These are phyloP conservation scores for Huntiella moniliformis DNA, from an alignment of 2,329 filamentous ascomycete genomes.

Conservation along the genomic window DNA sequence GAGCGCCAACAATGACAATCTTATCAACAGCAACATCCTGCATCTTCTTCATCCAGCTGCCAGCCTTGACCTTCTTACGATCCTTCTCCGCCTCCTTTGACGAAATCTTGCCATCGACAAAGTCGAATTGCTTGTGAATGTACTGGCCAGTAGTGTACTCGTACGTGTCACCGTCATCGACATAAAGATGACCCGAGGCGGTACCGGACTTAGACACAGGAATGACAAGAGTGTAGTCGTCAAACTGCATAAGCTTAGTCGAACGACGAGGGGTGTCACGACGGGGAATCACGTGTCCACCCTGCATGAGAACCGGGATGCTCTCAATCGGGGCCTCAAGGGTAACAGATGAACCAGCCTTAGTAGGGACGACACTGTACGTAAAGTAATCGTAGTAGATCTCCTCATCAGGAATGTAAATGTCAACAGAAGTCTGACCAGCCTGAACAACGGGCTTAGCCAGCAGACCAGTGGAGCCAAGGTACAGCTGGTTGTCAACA, in stretches of 20 bases:
- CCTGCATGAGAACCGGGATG: conserved; percentile 79
- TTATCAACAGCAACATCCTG: conserved; percentile 61
- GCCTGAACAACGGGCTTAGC: conserved; percentile 76
- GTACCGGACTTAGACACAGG: conserved; percentile 27
- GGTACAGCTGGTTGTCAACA: conserved; percentile 83
- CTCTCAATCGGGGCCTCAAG: conserved; percentile 65
- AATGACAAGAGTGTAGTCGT: conserved; percentile 85
- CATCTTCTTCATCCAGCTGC: conserved; percentile 65
- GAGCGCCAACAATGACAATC: conserved; percentile 66
- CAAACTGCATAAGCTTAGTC: conserved; percentile 74
- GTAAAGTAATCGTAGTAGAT: conserved; percentile 93
- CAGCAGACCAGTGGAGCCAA: conserved; percentile 76
- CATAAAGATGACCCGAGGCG: conserved; percentile 64
- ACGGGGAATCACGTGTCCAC: conserved; percentile 78
- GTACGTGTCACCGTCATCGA: conserved; percentile 87
- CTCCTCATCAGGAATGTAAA: conserved; percentile 79
- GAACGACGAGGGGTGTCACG: conserved; percentile 77
- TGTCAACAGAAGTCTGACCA: conserved; percentile 49
- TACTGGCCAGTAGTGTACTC: conserved; percentile 73
- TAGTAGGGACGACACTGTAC: conserved; percentile 51
- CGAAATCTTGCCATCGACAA: conserved; percentile 40
- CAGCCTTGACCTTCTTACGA: conserved; percentile 37
- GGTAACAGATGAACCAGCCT: conserved; percentile 49
- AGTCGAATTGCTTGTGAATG: conserved; percentile 66
- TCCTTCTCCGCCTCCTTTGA: conserved; percentile 47